These are phyloP conservation scores for Hypoxylon rickii DNA, from an alignment of 495 filamentous ascomycete species.

Conservation along the genomic window DNA sequence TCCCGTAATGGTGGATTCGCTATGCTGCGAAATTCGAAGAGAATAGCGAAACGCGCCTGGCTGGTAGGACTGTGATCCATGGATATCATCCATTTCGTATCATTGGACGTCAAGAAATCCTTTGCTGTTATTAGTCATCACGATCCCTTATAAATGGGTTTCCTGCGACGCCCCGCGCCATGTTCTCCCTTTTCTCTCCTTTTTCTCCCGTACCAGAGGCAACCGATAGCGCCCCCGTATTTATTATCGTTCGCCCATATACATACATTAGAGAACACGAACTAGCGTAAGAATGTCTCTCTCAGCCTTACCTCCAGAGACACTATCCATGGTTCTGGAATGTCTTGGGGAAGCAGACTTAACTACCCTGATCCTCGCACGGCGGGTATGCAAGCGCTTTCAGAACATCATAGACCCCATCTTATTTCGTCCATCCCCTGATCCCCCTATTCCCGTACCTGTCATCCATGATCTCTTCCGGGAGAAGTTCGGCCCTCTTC, in stretches of 20 bases:
- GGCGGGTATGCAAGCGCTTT: constrained; percentile 14
- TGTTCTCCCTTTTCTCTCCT: neutral
- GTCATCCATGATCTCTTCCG: neutral
- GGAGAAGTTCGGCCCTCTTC: neutral
- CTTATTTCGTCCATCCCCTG: neutral
- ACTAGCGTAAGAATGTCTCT: constrained; percentile 16
- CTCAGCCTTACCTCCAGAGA: constrained; percentile 6
- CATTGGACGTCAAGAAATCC: no score
- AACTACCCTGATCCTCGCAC: constrained; percentile 7
- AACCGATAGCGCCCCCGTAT: no score
- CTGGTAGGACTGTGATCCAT: no score
- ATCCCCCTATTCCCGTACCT: no score
- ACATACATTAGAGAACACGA: no score
- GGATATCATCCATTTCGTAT: no score
- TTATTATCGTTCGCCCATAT: no score
- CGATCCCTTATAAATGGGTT: no score
- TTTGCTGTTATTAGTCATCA: neutral
- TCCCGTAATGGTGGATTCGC: no score
- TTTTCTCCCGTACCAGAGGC: neutral
- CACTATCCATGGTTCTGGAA: constrained; percentile 1
- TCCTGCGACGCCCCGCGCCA: no score
- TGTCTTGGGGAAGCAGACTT: constrained; percentile 8
- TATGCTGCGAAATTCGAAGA: no score
- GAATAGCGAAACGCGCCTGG: no score
- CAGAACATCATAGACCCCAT: constrained; percentile 4